Evolutionary conservation across 164 flowering plant species (phyloP), one percentile per base, ranked within the genome.

Genomic region (Buxus sempervirens): DNA sequence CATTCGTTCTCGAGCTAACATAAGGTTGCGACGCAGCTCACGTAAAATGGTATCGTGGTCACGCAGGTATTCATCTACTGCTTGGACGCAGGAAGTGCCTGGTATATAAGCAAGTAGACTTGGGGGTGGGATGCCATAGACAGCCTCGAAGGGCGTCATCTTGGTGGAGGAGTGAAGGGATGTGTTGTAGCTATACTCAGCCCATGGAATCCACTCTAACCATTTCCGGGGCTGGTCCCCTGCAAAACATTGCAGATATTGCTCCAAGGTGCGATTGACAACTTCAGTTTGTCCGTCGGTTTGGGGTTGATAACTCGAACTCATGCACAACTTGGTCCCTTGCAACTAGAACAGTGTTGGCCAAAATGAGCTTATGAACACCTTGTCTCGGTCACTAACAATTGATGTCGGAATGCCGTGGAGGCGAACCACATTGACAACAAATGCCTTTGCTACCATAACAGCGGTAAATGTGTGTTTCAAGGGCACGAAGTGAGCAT

Each of bases 401-500:
- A 58, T 58, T 24, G 61, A 27, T 24, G 61, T 58, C 20, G 61
- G 32, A 27, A 58, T 58, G 8, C 28, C 19, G 61, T 58, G 61
- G 4, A 58, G 28, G 61, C 19, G 61, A 54, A 32, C 38, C 38
- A 32, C 38, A 32, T 32, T 32, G 38, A 7, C 38, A 32, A 32
- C 38, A 32, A 32, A 32, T 32, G 38, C 38, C 7, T 32, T 32
- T 3, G 38, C 7, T 3, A 32, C 38, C 3, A 32, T 32, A 3
- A 32, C 38, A 32, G 38, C 38, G 7, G 38, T 32, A 32, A 32
- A 32, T 32, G 38, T 3, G 38, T 32, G 38, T 32, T 32, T 21
- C 5, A 66, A 18, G 28, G 54, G 20, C n/a, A 72, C 26, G 27
- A 72, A 67, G 51, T 72, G 71, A 14, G 63, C 56, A 72, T 72